Evolutionary conservation across 2,329 filamentous ascomycete genomes (phyloP), one percentile per base, ranked within the genome.

Genomic region (Tolypocladium amazonense): DNA sequence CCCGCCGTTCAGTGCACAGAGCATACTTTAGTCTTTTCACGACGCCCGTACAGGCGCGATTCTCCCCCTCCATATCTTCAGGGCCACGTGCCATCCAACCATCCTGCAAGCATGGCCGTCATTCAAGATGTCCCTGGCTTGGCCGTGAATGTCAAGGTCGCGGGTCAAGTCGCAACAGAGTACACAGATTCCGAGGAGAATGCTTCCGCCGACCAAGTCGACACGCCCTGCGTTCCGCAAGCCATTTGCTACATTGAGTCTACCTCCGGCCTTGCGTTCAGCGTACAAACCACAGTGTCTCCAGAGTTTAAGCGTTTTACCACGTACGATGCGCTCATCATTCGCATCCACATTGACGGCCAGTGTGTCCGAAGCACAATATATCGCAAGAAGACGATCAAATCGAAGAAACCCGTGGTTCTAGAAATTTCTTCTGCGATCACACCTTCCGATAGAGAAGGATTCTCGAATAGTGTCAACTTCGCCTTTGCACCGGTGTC

Each of bases 231-330:
- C n/a, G 2, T 23, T 3, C 58, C 56, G 0, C 56, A n/a, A 2
- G 60, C 45, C 9, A 55, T 33, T 12, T 66, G 62, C 30, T 70
- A 66, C 11, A 68, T 71, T 5, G 67, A 70, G 35, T 67, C 67
- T 4, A 60, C 59, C 18, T 63, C 63, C 1, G 64, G 60, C 1
- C 62, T 62, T 1, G 37, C 59, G 0, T 70, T 66, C 33, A 9
- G 52, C 2, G n/a, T 70, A 14, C 61, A 66, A 35, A 2, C 56
- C 1, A 39, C 20, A 0, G 9, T 62, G 2, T 25, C 58, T 2
- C 6, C 43, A 1, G n/a, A 45, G 1, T 59, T 61, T 11, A 14
- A 30, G 15, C 15, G 37, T 3, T 14, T n/a, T 0, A 1, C 0
- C 1, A 3, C 0, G 0, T 38, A 54, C 3, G 4, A 66, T 14